These are phyloP conservation scores for Xylaria grammica DNA, from an alignment of 495 filamentous ascomycete species.

Conservation along the genomic window DNA sequence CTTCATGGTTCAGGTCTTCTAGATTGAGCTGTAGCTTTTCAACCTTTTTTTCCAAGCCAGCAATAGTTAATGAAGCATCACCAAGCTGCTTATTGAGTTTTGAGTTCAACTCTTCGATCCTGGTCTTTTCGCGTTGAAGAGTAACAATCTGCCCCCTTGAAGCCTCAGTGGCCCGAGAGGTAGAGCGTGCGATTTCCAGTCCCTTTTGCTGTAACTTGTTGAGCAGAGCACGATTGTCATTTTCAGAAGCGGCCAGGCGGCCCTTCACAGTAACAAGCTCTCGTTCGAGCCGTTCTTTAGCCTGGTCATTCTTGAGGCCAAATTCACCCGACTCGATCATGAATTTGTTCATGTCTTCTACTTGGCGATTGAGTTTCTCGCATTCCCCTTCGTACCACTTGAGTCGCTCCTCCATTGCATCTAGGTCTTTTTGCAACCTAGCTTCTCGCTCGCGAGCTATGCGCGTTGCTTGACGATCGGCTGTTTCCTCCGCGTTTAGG, in stretches of 20 bases:
- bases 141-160: constrained; percentile 77
- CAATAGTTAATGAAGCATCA: constrained; percentile 82
- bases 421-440: constrained; percentile 77
- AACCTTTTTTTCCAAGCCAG: constrained; percentile 91
- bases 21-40: constrained; percentile 89
- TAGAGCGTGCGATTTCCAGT: constrained; percentile 91
- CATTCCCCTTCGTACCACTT: constrained; percentile 79
- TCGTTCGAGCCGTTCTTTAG: constrained; percentile 89
- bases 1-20: constrained; percentile 94
- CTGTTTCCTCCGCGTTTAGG: constrained; percentile 76
- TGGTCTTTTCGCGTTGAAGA: constrained; percentile 83
- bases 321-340: constrained; percentile 89
- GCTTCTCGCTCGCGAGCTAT: constrained; percentile 83
- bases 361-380: constrained; percentile 70
- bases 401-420: constrained; percentile 70
- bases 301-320: constrained; percentile 84
- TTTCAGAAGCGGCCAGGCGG: constrained; percentile 89
- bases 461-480: constrained; percentile 78
- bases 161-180: constrained; percentile 82
- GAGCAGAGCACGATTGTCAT: constrained; percentile 92
- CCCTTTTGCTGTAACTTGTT: constrained; percentile 99
- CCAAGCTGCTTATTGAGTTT: constrained; percentile 84
- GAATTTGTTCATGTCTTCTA: constrained; percentile 80
- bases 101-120: constrained; percentile 81
- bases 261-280: constrained; percentile 94